Conservation (phyloP, 2,329 filamentous ascomycete species). For the Periconia macrospinosa region DNA sequence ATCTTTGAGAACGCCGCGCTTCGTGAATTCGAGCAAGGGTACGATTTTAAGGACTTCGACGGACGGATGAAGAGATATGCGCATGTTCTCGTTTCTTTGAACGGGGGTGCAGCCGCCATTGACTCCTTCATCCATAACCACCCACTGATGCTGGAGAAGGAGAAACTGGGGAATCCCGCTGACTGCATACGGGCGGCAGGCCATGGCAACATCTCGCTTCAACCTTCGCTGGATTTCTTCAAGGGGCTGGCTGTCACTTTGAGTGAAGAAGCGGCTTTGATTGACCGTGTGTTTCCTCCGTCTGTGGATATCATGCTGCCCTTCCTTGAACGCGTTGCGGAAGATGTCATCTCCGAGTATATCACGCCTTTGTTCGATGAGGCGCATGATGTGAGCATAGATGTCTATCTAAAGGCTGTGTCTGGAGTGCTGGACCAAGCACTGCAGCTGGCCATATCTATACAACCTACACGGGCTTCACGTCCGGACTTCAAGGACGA, state of each 20-base stretch:
- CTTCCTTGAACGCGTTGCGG: constrained; percentile 79
- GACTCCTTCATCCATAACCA: constrained; percentile 90
- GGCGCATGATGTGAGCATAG: constrained; percentile 72
- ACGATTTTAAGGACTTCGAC: constrained; percentile 84
- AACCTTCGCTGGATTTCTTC: constrained; percentile 82
- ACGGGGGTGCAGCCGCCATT: constrained; percentile 75
- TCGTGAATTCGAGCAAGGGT: constrained; percentile 89
- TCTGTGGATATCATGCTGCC: constrained; percentile 71
- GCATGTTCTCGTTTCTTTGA: constrained; percentile 78
- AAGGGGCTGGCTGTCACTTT: constrained; percentile 71
- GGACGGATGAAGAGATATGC: constrained; percentile 89
- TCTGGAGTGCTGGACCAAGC: constrained; percentile 87
- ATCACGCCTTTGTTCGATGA: constrained; percentile 84
- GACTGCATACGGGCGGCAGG: constrained; percentile 76
- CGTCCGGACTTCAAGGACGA: constrained; percentile 64
- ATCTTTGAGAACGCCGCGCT: constrained; percentile 91
- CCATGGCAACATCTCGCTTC: constrained; percentile 68
- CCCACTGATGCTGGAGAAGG: constrained; percentile 74
- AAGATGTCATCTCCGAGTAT: constrained; percentile 84
- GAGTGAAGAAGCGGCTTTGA: constrained; percentile 79
- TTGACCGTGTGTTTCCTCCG: constrained; percentile 79
- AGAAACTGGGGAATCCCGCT: constrained; percentile 71
- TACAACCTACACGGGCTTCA: constrained; percentile 68
- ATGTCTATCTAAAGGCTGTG: constrained; percentile 81
- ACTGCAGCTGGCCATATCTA: constrained; percentile 71